Evolutionary conservation across 1,284 basidiomycete species (phyloP), one percentile per base, ranked within the genome.

Genomic region (Cutaneotrichosporon cutaneum): DNA sequence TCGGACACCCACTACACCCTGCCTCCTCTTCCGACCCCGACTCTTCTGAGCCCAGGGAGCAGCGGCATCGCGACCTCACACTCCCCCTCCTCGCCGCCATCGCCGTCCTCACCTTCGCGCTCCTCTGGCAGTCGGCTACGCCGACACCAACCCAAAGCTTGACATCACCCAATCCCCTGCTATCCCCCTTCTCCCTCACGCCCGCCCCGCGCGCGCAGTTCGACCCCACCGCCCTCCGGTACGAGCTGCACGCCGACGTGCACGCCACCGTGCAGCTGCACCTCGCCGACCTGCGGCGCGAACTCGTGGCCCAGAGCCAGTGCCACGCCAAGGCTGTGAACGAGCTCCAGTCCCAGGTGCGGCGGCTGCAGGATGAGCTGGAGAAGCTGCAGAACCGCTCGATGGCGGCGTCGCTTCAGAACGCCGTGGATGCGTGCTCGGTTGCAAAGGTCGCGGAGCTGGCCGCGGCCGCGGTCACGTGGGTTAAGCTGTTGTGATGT

Each of bases 351-450:
- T 35, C 22, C 5, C 33, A 36, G 33, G 52, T 54, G 1, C 21
- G n/a, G 22, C 35, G 21, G 22, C 35, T 54, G 33, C 52, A 22
- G 33, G 33, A 22, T 13, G 52, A 54, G 9, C 35, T 54, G 11
- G 52, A 54, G 52, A 26, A 22, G 35, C 35, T 54, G 22, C 52
- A 54, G 52, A 54, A 39, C 35, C 52, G 52, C 16, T 54, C 52
- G 1, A n/a, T 54, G 1, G 52, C 52, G 3, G 35, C 52, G 33
- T 54, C 52, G 14, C 35, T 54, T 21, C 52, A 54, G 52, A 35
- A 54, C 11, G 52, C 52, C 35, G 52, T 54, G n/a, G 52, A 54
- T n/a, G 52, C 52, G 21, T 54, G 52, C 35, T 35, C 33, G 33
- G 52, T 54, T 8, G 52, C 52, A 10, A 54, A 54, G 35, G 35